Conservation (phyloP, 2,329 filamentous ascomycete genomes). For the Lachnellula hyalina region DNA sequence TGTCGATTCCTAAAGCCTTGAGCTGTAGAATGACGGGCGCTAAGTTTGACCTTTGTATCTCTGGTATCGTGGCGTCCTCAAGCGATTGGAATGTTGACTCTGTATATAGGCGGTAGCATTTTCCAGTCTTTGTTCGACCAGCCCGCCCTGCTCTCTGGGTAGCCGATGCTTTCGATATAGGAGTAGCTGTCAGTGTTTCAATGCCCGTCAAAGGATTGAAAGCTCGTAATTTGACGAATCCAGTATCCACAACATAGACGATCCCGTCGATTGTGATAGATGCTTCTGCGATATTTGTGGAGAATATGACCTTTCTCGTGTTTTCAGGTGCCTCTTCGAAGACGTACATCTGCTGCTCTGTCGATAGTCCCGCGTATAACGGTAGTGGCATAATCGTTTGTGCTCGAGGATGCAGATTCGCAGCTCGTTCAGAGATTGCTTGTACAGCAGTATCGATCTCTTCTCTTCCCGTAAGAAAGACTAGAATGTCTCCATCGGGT, state of each 20-base stretch:
- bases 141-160: conserved; percentile 86
- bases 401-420: conserved; percentile 53
- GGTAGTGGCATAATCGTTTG: conserved; percentile 66
- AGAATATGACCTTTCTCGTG: conserved; percentile 84
- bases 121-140: conserved; percentile 82
- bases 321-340: conserved; percentile 80
- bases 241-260: conserved; percentile 83
- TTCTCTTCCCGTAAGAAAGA: conserved; percentile 89
- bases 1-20: conserved; percentile 92
- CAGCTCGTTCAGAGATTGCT: conserved; percentile 67
- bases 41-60: conserved; percentile 88
- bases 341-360: conserved; percentile 90
- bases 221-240: conserved; percentile 83
- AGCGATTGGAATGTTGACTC: conserved; percentile 64
- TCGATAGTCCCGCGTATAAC: conserved; percentile 82
- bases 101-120: conserved; percentile 91
- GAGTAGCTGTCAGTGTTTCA: conserved; percentile 75
- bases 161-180: conserved; percentile 88
- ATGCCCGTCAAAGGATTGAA: conserved; percentile 83
- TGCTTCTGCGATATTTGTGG: conserved; percentile 94
- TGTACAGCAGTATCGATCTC: conserved; percentile 85
- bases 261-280: conserved; percentile 93
- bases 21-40: conserved; percentile 85
- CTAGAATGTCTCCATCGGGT: conserved; percentile 75
- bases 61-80: conserved; percentile 70